Conservation (phyloP, 257 asterid species). For the Jacaranda mimosifolia region DNA sequence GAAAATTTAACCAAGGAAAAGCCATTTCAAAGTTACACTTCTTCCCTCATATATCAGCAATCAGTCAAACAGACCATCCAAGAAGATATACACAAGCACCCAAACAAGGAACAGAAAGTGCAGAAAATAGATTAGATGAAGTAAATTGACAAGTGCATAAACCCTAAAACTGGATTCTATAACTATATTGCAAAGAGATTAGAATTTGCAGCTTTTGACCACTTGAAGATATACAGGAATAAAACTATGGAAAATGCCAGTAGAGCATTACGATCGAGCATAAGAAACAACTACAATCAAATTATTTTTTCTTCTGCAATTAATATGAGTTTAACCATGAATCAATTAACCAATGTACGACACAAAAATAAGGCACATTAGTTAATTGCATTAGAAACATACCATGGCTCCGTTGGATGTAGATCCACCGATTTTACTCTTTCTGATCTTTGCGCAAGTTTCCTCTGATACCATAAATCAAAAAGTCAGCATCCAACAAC, state of each 20-base stretch:
- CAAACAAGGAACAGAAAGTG: slow-evolving; percentile 17
- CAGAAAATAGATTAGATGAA: slow-evolving; percentile 20
- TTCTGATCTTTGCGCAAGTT: slow-evolving; percentile 75
- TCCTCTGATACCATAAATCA: slow-evolving; percentile 52
- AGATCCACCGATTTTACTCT: slow-evolving; percentile 78
- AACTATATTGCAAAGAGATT: slow-evolving; percentile 13
- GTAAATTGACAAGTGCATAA: slow-evolving; percentile 13
- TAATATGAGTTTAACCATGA: neutral
- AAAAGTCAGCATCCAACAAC: slow-evolving; percentile 39
- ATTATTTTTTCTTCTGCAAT: slow-evolving; percentile 1
- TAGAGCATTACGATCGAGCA: neutral
- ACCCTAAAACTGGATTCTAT: slow-evolving; percentile 6
- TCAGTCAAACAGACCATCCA: slow-evolving; percentile 21
- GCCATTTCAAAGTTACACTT: slow-evolving; percentile 4
- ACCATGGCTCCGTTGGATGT: slow-evolving; percentile 84
- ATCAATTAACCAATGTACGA: neutral
- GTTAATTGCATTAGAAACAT: slow-evolving; percentile 12
- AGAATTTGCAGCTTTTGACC: neutral
- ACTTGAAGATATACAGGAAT: neutral
- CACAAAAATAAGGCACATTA: neutral
- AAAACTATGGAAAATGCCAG: neutral
- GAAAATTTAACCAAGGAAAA: slow-evolving; percentile 13
- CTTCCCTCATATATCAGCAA: slow-evolving; percentile 17
- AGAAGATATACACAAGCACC: neutral
- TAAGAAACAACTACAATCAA: slow-evolving; percentile 11